Evolutionary conservation across 192 early-diverging fungal genomes (phyloP), one percentile per base, ranked within the genome.

Genomic region (Linnemannia schmuckeri): DNA sequence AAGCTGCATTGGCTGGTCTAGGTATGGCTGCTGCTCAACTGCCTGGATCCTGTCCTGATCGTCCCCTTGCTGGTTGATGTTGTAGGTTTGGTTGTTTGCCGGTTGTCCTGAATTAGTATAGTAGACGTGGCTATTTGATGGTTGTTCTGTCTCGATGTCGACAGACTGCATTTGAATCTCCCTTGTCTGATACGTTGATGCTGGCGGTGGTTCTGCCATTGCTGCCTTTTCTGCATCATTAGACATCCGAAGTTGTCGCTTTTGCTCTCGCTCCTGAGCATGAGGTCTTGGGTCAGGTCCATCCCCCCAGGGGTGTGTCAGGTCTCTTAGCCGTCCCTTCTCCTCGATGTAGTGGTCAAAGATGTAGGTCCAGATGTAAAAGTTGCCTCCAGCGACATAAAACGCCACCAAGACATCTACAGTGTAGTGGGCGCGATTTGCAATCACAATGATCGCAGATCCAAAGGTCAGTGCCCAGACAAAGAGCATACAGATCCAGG

Each of bases 341-440:
- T 75, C 77, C 55, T 85, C 83, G 47, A 79, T 79, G 20, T 79
- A 79, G 37, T 41, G 77, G 35, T 85, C 66, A 63, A 79, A 71
- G 37, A 76, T 54, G 38, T 79, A 75, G 33, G 78, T 85, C 63
- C 42, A 78, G 9, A 88, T 89, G 70, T 89, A 92, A 89, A 89
- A 92, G 5, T 89, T 85, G 38, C 92, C 91, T 0, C 88, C 85
- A 10, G 89, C 90, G 72, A 93, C 88, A 76, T 93, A 93, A 78
- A 90, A 91, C 24, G 92, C 93, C 33, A 94, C 81, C 79, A 94
- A n/a, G 9, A 93, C 92, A 47, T 94, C 93, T 17, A 91, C 90
- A 0, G 92, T 91, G 76, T 94, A 93, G 77, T 94, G 93, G 4
- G 93, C 91, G 6, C 92, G 89, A 72, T 94, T 94, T 38, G 92